Conservation (phyloP, 1,139 yeast genomes). For the Suhomyces choctaworum region DNA sequence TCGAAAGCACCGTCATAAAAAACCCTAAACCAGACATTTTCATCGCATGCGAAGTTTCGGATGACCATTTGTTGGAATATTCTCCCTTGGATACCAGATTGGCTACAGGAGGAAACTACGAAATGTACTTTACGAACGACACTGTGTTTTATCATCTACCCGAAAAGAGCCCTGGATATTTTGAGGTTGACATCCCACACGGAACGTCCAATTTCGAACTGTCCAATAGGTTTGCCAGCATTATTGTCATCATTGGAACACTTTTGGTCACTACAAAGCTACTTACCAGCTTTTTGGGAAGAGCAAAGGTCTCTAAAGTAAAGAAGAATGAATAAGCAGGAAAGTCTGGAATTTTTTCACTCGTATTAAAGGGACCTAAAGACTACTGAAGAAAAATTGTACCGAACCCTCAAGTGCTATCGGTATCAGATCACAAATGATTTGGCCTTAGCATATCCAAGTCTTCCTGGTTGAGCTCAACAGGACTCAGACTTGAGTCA, state of each 20-base stretch:
- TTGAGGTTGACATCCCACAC: conserved; percentile 23
- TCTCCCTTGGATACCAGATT: conserved; percentile 41
- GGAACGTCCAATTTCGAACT: conserved; percentile 20
- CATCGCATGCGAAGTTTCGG: conserved; percentile 34
- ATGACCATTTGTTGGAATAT: conserved; percentile 28
- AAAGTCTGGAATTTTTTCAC: no score
- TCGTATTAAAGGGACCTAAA: no score
- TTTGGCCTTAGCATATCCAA: no score
- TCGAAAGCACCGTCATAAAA: conserved; percentile 8
- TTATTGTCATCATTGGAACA: conserved; percentile 15
- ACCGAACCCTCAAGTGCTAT: no score
- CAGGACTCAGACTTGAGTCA: no score
- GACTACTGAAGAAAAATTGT: no score
- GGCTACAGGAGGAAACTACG: conserved; percentile 37
- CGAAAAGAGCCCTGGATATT: conserved; percentile 2
- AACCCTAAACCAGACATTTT: conserved; percentile 30
- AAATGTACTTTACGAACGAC: conserved; percentile 41
- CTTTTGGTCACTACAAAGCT: conserved; percentile 12
- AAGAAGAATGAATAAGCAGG: conserved; percentile 9
- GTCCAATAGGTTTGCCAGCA: conserved; percentile 19
- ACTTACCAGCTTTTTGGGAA: conserved; percentile 1
- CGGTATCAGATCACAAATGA: no score
- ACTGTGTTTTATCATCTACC: conserved; percentile 42
- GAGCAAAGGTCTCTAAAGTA: conserved; percentile 1
- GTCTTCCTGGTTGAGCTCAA: no score